Evolutionary conservation across 805 yeast species (phyloP).

Genomic region (Candida hungchunana): DNA sequence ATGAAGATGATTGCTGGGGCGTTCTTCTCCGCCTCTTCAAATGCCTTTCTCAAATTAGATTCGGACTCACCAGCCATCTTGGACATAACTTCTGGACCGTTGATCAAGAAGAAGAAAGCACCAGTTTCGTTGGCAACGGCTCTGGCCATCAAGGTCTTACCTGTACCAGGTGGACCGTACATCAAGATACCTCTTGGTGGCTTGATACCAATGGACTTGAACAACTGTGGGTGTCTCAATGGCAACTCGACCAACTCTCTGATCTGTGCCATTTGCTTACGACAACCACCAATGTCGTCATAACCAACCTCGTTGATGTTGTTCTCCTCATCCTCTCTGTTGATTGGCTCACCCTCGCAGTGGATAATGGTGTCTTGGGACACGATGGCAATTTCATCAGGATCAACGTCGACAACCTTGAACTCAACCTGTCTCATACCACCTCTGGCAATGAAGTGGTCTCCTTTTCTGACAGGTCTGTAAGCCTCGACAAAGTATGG

Average conservation of each 20-base stretch:
- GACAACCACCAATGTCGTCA: constrained; percentile 98
- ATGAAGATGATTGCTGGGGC: constrained; percentile 97
- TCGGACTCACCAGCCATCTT: constrained; percentile 99
- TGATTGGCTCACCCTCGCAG: constrained; percentile 98
- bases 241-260: constrained; percentile 98
- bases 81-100: constrained; percentile 99
- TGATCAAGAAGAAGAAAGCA: constrained; percentile 95
- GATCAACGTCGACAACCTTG: constrained; percentile 97
- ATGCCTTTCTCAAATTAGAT: constrained; percentile 94
- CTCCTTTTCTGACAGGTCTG: constrained; percentile 97
- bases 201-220: constrained; percentile 96
- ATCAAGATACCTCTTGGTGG: constrained; percentile 97
- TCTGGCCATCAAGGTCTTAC: constrained; percentile 98
- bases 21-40: constrained; percentile 98
- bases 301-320: constrained; percentile 96
- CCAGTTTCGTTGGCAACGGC: constrained; percentile 99
- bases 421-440: constrained; percentile 99
- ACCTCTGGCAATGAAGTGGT: constrained; percentile 93
- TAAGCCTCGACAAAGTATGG: constrained; percentile 99
- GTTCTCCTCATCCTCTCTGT: constrained; percentile 96
- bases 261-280: constrained; percentile 99
- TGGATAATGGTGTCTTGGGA: constrained; percentile 98
- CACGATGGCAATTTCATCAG: constrained; percentile 94
- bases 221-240: constrained; percentile 95
- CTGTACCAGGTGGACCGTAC: constrained; percentile 99